These are phyloP conservation scores for Corymbia maculata DNA, from an alignment of 345 rosid species.

Conservation along the genomic window DNA sequence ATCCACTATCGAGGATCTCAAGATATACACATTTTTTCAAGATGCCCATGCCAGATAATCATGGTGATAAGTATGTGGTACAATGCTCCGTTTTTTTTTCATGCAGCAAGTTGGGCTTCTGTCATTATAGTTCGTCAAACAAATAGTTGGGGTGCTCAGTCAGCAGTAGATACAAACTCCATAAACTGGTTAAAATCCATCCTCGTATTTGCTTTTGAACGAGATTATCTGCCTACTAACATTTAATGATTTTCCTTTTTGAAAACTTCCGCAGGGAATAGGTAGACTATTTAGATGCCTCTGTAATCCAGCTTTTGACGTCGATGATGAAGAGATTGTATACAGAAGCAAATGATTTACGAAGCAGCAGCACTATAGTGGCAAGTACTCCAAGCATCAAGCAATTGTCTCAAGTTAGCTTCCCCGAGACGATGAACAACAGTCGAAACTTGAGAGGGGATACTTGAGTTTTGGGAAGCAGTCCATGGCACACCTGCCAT, in stretches of 20 bases:
- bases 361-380: not conserved
- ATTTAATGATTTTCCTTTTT: not conserved
- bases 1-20: not conserved
- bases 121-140: not conserved
- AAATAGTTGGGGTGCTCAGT: not conserved
- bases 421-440: not conserved
- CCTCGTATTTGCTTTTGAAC: not conserved
- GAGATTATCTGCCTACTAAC: not conserved
- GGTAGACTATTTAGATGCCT: slow-evolving; percentile 97
- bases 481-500: not conserved
- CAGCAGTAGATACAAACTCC: not conserved
- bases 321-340: slow-evolving; percentile 86
- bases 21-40: not conserved
- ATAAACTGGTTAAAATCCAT: not conserved
- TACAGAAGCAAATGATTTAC: slow-evolving; percentile 61
- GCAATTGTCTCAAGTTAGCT: not conserved
- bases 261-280: slow-evolving; percentile 47
- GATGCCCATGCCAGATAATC: not conserved
- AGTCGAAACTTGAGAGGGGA: not conserved
- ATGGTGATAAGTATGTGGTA: not conserved
- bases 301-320: slow-evolving; percentile 91
- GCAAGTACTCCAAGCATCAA: not conserved
- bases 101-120: not conserved
- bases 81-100: not conserved
- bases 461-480: not conserved